Base-by-base conservation (phyloP, 2,329 filamentous ascomycete species). In the Diaporthe destruens region DNA sequence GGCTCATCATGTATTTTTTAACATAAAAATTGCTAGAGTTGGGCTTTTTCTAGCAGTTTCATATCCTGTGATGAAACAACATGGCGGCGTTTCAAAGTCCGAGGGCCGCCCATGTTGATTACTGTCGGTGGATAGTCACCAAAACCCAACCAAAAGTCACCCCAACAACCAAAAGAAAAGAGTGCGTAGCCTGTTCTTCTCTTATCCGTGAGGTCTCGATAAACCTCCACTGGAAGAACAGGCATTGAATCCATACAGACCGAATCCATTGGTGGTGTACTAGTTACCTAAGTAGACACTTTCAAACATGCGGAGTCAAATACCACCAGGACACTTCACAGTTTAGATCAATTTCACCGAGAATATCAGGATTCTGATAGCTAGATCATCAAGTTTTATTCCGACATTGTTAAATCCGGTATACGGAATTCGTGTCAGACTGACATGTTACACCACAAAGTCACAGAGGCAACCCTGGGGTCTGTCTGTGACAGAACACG, bases 51-150 rank as follows among this genome's bases (percentile, higher is more conserved):
- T 25, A 1, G 16, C 42, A 11, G 69, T 71, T 71, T 71, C 69
- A 71, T 16, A 32, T 56, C 4, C 57, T 25, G n/a, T 47, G 29
- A 47, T 71, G 69, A 71, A 53, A 71, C 69, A 53, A 36, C 57
- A 53, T 23, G 23, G 44, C 53, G 56, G 42, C 1, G 59, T 65
- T 65, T 65, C 59, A 36, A 18, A 51, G 16, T 32, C 20, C 1
- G 44, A 44, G 20, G 34, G 59, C 4, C 12, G 11, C 36, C 25
- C 44, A 25, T 16, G 18, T 25, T 25, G 6, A 20, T 16, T 16
- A 12, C 14, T 29, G 32, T 23, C 16, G 7, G 42, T 7, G 55
- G 12, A 42, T 11, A 59, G n/a, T n/a, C n/a, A n/a, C 18, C 34
- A 39, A 39, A 14, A 57, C 16, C 9, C 34, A 36, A 36, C 34